Conservation (phyloP, 176 grass and related monocot species). For the Stipa capillata region DNA sequence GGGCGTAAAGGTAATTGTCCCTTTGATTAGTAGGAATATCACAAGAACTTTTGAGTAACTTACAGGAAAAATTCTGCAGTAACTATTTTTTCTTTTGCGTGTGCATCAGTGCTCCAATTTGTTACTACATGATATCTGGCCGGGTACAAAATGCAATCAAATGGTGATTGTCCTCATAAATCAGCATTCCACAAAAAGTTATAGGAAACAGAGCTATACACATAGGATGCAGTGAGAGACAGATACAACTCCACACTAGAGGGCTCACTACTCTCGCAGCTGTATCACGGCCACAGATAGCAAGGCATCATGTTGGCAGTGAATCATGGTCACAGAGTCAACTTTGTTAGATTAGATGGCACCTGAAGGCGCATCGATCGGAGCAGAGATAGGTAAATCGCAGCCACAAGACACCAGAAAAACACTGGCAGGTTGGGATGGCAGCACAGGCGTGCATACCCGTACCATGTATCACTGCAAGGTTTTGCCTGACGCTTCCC, state of each 20-base stretch:
- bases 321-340: not conserved
- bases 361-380: not conserved
- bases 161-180: too few relatives aligned
- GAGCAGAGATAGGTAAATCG: not conserved
- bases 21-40: too few relatives aligned
- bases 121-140: too few relatives aligned
- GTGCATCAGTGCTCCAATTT: too few relatives aligned
- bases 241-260: not conserved
- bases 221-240: too few relatives aligned
- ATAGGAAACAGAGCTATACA: too few relatives aligned
- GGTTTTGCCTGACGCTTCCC: not conserved
- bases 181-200: too few relatives aligned
- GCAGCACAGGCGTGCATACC: not conserved
- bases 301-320: not conserved
- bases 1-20: too few relatives aligned
- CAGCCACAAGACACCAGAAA: not conserved
- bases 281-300: not conserved
- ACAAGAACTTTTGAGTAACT: too few relatives aligned
- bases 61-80: too few relatives aligned
- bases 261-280: not conserved
- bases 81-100: too few relatives aligned
- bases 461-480: not conserved
- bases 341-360: slow-evolving; percentile 20
- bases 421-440: not conserved
- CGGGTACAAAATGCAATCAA: not conserved